Evolutionary conservation across 495 filamentous ascomycete genomes (phyloP), one percentile per base, ranked within the genome.

Genomic region (Penicillium argentinense): DNA sequence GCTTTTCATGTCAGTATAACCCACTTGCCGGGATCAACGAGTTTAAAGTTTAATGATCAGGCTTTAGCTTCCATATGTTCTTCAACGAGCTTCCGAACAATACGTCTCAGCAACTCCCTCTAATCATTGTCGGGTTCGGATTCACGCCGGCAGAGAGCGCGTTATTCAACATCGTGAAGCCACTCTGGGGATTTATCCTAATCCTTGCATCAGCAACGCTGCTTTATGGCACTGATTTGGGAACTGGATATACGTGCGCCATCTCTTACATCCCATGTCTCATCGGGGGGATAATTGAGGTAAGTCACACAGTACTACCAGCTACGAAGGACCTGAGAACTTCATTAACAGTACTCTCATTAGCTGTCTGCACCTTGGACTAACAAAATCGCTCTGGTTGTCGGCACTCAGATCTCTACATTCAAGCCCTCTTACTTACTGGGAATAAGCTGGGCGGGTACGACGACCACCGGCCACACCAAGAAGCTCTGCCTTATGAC

Each of bases 331-430:
- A 5, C 2, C 22, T n/a, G 14, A 29, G 1, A 18, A 26, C 25
- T 22, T 19, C 36, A 42, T 4, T 29, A 42, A 26, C 11, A 26
- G 5, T 26, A 26, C 5, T 42, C 39, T 9, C 39, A 21, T 3
- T 24, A 45, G 43, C 32, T 46, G 6, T 19, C 43, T 21, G 49
- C 57, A n/a, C 49, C 34, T 4, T 48, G 45, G 45, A 40, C 45
- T 11, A 33, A 48, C 25, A 48, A 48, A 14, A 37, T 48, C 17
- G 45, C 45, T 16, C 37, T 48, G 7, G 34, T 48, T 3, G 36
- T 48, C 17, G 45, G 45, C 8, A 48, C 45, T 5, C 34, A 48
- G 14, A 48, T 48, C 4, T 39, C 45, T 3, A 40, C 45, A n/a
- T 48, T 48, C 25, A 48, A 48, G 37, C 45, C 45, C 13, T 48